phyloP scores from a whole-genome alignment of 768 basidiomycete species.

The Calocybe gangraenosa region DNA sequence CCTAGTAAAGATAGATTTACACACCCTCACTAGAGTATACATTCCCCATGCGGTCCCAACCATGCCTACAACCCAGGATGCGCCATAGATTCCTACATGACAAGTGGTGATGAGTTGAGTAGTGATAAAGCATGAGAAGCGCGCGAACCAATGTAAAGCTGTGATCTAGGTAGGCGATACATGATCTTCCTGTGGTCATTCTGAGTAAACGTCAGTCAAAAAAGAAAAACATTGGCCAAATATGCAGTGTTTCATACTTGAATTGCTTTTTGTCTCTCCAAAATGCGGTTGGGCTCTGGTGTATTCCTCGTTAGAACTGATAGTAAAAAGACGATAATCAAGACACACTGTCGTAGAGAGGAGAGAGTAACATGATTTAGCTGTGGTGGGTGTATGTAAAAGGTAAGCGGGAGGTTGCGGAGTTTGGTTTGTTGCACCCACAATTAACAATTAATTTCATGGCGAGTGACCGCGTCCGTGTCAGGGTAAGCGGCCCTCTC shows the following conservation, averaged over 20 bases:
- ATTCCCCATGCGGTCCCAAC: conserved; percentile 46
- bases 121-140: not conserved
- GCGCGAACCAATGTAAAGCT: conserved; percentile 58
- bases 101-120: not conserved
- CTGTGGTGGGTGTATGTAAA: conserved; percentile 15
- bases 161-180: conserved; percentile 58
- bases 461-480: conserved; percentile 71
- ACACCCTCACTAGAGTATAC: conserved; percentile 42
- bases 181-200: conserved; percentile 50
- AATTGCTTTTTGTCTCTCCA: conserved; percentile 60
- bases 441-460: conserved; percentile 24
- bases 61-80: conserved; percentile 52
- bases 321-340: not conserved
- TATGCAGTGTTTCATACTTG: conserved; percentile 55
- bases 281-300: conserved; percentile 62
- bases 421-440: conserved; percentile 32
- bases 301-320: not conserved
- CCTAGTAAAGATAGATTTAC: conserved; percentile 2
- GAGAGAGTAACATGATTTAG: conserved; percentile 46
- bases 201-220: conserved; percentile 20
- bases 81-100: conserved; percentile 48
- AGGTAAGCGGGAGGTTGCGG: conserved; percentile 35
- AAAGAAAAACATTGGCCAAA: conserved; percentile 6
- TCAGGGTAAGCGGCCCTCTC: conserved; percentile 51
- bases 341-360: conserved; percentile 62